Evolutionary conservation across 2,329 filamentous ascomycete genomes (phyloP), one percentile per base, ranked within the genome.

Genomic region (Tolypocladium album): DNA sequence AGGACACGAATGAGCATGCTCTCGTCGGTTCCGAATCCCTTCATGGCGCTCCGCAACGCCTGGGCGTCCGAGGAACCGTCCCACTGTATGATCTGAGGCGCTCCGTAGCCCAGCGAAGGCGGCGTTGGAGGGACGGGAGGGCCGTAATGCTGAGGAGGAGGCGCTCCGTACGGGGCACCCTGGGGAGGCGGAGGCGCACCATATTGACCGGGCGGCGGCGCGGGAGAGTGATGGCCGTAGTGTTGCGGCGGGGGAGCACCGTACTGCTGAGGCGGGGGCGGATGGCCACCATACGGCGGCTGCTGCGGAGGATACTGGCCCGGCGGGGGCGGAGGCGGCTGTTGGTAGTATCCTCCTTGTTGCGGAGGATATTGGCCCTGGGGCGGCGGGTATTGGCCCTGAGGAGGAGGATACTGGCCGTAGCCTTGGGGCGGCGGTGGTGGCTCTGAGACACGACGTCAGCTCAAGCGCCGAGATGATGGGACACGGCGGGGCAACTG

Each of bases 11-110:
- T 92, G 20, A 97, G 77, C 0, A 82, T 74, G 67, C 86, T 88
- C 72, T 97, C 92, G 68, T 97, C 86, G 0, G 92, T 97, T 40
- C 92, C 93, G 63, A 96, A 90, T 0, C 92, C 92, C 74, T 96
- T 96, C 91, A 97, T 96, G 2, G 93, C 90, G 66, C 82, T 82
- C 58, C 90, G 85, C 27, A 96, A 78, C 4, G 79, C 83, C 60
- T 91, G 83, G 0, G 90, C 88, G 66, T 94, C 86, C 15, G 78
- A 76, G 3, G 77, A 80, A 56, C 85, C 87, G 64, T 96, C 86
- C 79, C 81, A 87, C 38, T 83, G 79, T 52, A 90, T 88, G 55
- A 83, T 78, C 67, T 89, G 88, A 15, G 85, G 83, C 0, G 88
- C 81, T 3, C 85, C 85, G 68, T 96, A 97, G 42, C 92, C 92